Conservation (phyloP, 257 asterid genomes). For the Nicotiana sylvestris region DNA sequence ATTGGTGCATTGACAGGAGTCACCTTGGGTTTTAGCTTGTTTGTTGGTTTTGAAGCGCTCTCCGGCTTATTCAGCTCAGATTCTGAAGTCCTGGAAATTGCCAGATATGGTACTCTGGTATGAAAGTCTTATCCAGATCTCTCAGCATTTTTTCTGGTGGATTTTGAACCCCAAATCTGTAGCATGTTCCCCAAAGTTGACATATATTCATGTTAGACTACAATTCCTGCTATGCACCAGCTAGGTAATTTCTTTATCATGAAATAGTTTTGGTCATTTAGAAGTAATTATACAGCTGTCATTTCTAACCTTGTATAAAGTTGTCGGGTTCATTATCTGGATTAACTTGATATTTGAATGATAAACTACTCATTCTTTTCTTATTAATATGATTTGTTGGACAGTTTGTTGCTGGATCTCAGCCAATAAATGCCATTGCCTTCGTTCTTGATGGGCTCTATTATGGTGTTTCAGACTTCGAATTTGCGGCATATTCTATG, state of each 20-base stretch:
- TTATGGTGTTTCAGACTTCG: conserved; percentile 94
- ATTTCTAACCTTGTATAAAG: not conserved
- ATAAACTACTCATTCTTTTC: not conserved
- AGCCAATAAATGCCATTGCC: conserved; percentile 91
- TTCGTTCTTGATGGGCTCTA: conserved; percentile 95
- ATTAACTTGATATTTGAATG: not conserved
- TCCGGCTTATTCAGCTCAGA: conserved; percentile 78
- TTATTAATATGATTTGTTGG: not conserved
- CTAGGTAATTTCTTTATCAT: not conserved
- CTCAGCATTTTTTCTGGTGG: not conserved
- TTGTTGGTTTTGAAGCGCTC: conserved; percentile 57
- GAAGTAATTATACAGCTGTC: not conserved
- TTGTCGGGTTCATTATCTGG: not conserved
- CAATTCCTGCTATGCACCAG: not conserved
- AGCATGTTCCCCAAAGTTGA: not conserved
- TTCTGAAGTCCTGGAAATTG: conserved; percentile 62
- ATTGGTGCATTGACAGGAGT: conserved; percentile 63
- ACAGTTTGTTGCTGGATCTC: conserved; percentile 90
- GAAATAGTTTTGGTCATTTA: not conserved
- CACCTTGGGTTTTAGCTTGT: conserved; percentile 55
- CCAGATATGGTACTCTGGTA: conserved; percentile 86
- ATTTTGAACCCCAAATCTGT: not conserved
- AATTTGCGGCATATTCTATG: conserved; percentile 92
- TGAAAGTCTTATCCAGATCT: conserved; percentile 21
- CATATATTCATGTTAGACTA: not conserved